Evolutionary conservation across 2,329 filamentous ascomycete genomes (phyloP).

Genomic region (Eutypa lata): DNA sequence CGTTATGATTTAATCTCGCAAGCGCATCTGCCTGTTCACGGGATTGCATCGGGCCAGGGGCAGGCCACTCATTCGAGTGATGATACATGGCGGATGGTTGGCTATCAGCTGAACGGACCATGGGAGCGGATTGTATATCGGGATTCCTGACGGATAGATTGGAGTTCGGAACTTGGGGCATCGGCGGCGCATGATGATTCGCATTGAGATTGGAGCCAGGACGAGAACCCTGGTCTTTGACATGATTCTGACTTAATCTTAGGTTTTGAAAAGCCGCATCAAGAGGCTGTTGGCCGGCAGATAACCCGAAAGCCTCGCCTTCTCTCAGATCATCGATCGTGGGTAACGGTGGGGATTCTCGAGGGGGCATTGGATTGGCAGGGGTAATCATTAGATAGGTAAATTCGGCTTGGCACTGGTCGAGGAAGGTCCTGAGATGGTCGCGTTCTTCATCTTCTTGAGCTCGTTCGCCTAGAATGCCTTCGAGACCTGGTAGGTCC

Average conservation of each 20-base stretch:
- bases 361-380: conserved; percentile 62
- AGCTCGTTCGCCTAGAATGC: conserved; percentile 23
- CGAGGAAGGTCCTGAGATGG: conserved; percentile 58
- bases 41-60: conserved; percentile 16
- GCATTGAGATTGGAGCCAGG: conserved; percentile 45
- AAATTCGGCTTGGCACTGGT: conserved; percentile 64
- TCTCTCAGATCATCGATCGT: conserved; percentile 59
- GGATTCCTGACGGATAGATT: conserved; percentile 32
- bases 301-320: conserved; percentile 46
- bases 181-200: conserved; percentile 58
- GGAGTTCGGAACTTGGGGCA: conserved; percentile 37
- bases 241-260: conserved; percentile 52
- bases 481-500: conserved; percentile 41
- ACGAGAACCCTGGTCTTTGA: conserved; percentile 50
- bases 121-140: conserved; percentile 45
- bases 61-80: conserved; percentile 26
- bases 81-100: conserved; percentile 36
- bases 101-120: conserved; percentile 52
- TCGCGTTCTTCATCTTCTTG: conserved; percentile 41
- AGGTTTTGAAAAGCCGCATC: conserved; percentile 32
- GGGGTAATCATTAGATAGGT: conserved; percentile 67
- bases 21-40: conserved; percentile 24
- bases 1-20: conserved; percentile 33
- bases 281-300: conserved; percentile 37
- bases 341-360: conserved; percentile 58